These are phyloP conservation scores for Boletellus ananiceps DNA, from an alignment of 768 basidiomycete genomes.

Conservation along the genomic window DNA sequence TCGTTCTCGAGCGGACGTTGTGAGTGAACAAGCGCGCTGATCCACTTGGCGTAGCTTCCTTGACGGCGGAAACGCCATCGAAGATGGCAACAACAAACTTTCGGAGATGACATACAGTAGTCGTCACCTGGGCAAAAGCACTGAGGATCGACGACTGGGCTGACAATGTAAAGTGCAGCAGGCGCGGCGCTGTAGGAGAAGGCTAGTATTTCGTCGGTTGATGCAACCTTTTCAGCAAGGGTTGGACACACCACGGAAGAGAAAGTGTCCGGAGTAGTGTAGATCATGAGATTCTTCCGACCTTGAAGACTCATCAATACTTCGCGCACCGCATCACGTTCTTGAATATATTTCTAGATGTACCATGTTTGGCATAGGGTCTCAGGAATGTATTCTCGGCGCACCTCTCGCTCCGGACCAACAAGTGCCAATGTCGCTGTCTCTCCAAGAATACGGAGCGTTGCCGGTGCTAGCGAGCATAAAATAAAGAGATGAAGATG, in stretches of 20 bases:
- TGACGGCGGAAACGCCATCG: conserved; percentile 21
- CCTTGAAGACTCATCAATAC: conserved; percentile 75
- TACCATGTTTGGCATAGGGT: not conserved
- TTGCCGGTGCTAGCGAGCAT: conserved; percentile 40
- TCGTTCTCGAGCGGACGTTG: conserved; percentile 44
- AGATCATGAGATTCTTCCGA: conserved; percentile 54
- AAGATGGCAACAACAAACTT: conserved; percentile 53
- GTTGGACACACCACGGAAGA: conserved; percentile 30
- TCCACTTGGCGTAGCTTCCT: conserved; percentile 21
- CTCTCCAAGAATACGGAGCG: conserved; percentile 37
- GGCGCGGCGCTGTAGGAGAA: conserved; percentile 47
- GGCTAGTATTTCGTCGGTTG: conserved; percentile 33
- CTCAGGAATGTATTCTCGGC: not conserved
- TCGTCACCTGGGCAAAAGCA: conserved; percentile 55
- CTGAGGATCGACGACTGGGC: conserved; percentile 63
- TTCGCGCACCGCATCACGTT: conserved; percentile 75
- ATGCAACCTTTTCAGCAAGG: not conserved
- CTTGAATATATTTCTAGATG: conserved; percentile 61
- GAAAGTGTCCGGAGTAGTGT: conserved; percentile 28
- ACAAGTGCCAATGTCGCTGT: conserved; percentile 36
- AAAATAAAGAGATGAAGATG: not conserved
- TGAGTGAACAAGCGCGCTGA: conserved; percentile 22
- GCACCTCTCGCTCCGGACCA: conserved; percentile 42
- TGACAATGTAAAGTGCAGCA: conserved; percentile 63
- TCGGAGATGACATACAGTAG: conserved; percentile 58